Evolutionary conservation across 1,139 yeast genomes (phyloP).

Genomic region (Hemisphaericaspora xylofermentans): DNA sequence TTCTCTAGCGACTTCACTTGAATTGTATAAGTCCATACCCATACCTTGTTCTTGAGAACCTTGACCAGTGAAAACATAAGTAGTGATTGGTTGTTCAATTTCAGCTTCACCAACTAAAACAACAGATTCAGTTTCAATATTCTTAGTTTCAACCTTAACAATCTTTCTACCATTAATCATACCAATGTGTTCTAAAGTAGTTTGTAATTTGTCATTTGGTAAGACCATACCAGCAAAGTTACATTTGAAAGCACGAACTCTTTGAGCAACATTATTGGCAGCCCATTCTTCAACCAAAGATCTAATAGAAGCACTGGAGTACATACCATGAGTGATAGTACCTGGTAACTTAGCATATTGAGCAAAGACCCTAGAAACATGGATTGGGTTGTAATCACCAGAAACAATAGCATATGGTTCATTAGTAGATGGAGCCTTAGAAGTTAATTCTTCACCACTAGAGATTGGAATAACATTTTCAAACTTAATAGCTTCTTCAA

Average conservation of each 20-base stretch:
- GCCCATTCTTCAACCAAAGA: slow-evolving; percentile 97
- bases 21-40: slow-evolving; percentile 98
- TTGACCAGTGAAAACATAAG: slow-evolving; percentile 98
- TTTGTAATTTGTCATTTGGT: slow-evolving; percentile 88
- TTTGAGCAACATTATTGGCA: slow-evolving; percentile 91
- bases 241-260: slow-evolving; percentile 94
- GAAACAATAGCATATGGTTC: slow-evolving; percentile 97
- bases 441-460: slow-evolving; percentile 68
- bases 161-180: slow-evolving; percentile 99
- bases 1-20: slow-evolving; percentile 86
- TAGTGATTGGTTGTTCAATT: slow-evolving; percentile 95
- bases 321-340: slow-evolving; percentile 99
- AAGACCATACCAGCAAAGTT: slow-evolving; percentile 94
- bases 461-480: slow-evolving; percentile 90
- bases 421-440: slow-evolving; percentile 82
- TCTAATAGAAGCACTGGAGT: slow-evolving; percentile 93
- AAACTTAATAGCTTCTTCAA: slow-evolving; percentile 89
- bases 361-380: slow-evolving; percentile 93
- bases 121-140: slow-evolving; percentile 70
- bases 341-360: slow-evolving; percentile 93
- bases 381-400: slow-evolving; percentile 98
- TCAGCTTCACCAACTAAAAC: slow-evolving; percentile 96
- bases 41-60: slow-evolving; percentile 99
- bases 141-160: slow-evolving; percentile 85
- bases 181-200: slow-evolving; percentile 92